Evolutionary conservation across 805 yeast species (phyloP).

Genomic region (Dipodascus albidus): DNA sequence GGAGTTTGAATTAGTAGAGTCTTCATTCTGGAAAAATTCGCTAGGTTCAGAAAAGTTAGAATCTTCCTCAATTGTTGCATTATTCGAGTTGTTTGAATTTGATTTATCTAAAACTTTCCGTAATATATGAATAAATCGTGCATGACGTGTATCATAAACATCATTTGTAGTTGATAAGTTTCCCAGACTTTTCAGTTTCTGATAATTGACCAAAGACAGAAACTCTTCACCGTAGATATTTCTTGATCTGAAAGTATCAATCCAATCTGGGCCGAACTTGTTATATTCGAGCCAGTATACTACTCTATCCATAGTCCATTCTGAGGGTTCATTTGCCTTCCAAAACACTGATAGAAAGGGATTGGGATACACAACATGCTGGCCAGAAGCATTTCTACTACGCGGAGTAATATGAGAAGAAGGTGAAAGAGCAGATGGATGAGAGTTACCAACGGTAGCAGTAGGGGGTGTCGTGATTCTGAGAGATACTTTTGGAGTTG

Average conservation of each 20-base stretch:
- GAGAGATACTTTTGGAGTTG: not conserved
- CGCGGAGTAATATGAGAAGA: not conserved
- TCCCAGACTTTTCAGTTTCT: conserved; percentile 37
- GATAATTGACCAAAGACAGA: conserved; percentile 56
- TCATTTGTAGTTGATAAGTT: conserved; percentile 25
- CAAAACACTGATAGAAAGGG: conserved; percentile 26
- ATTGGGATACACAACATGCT: conserved; percentile 4
- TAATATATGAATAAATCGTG: conserved; percentile 43
- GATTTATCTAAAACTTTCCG: conserved; percentile 32
- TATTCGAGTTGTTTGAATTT: conserved; percentile 9
- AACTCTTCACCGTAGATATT: conserved; percentile 54
- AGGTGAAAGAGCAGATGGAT: not conserved
- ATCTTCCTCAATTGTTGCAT: conserved; percentile 1
- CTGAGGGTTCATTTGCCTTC: conserved; percentile 42
- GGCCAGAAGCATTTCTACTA: not conserved
- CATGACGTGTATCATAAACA: conserved; percentile 38
- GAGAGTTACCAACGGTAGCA: not conserved
- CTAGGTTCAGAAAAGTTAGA: not conserved
- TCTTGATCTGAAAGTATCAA: conserved; percentile 44
- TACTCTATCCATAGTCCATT: conserved; percentile 67
- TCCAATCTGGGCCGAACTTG: conserved; percentile 65
- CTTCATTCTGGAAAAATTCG: not conserved
- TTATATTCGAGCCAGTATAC: conserved; percentile 55
- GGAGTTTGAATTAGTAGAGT: not conserved
- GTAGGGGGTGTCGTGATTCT: not conserved